These are phyloP conservation scores for Entoloma clypeatum DNA, from an alignment of 1,284 basidiomycete genomes.

Conservation along the genomic window DNA sequence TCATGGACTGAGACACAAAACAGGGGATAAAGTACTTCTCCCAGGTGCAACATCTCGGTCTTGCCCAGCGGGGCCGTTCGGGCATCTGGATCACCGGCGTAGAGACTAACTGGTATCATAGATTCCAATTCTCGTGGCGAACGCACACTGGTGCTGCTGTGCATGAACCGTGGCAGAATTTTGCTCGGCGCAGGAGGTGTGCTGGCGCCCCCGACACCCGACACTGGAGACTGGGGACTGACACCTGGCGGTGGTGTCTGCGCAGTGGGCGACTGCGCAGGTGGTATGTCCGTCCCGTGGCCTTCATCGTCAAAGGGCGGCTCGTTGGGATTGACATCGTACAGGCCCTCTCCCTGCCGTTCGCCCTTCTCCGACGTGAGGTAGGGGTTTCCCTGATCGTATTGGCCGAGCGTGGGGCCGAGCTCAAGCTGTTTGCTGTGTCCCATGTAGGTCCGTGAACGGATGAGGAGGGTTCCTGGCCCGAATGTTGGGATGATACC, in stretches of 20 bases:
- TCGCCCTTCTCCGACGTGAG: too few relatives aligned
- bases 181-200: slow-evolving; percentile 19
- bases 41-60: slow-evolving; percentile 32
- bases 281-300: slow-evolving; percentile 8
- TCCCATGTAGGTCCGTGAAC: slow-evolving; percentile 47
- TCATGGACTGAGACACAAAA: slow-evolving; percentile 88
- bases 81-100: neutral
- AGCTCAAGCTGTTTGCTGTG: slow-evolving; percentile 21
- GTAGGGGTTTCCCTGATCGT: slow-evolving; percentile 5
- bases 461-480: slow-evolving; percentile 84
- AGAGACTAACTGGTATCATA: neutral
- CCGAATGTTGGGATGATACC: slow-evolving; percentile 86
- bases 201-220: slow-evolving; percentile 29
- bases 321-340: slow-evolving; percentile 2
- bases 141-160: slow-evolving; percentile 13
- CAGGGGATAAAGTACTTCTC: slow-evolving; percentile 68
- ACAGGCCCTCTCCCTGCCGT: too few relatives aligned
- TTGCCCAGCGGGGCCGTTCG: slow-evolving; percentile 13
- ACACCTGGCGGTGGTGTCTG: slow-evolving; percentile 25
- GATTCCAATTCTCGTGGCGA: neutral
- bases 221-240: slow-evolving; percentile 29
- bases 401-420: slow-evolving; percentile 12
- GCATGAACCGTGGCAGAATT: slow-evolving; percentile 30
- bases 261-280: slow-evolving; percentile 24
- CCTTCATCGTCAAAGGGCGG: slow-evolving; percentile 3